Evolutionary conservation across 2,329 filamentous ascomycete genomes (phyloP).

Genomic region (Claviceps purpurea): DNA sequence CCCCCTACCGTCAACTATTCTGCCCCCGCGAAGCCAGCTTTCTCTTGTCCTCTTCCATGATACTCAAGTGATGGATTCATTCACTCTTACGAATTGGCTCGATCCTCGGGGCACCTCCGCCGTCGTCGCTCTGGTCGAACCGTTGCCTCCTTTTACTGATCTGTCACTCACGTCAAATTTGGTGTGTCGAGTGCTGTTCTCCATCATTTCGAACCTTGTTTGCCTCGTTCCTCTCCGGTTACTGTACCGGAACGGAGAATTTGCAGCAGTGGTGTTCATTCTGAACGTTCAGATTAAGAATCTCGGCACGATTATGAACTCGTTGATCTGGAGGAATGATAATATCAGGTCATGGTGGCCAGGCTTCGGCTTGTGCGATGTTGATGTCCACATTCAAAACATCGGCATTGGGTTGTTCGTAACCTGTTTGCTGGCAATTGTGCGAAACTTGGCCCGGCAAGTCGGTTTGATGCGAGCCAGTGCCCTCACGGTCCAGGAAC

Average conservation of each 20-base stretch:
- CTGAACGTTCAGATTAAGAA: conserved; percentile 31
- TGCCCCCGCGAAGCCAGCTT: not conserved
- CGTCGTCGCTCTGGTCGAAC: conserved; percentile 2
- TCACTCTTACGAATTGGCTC: not conserved
- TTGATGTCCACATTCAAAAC: conserved; percentile 35
- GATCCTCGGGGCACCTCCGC: not conserved
- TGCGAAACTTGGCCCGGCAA: conserved; percentile 38
- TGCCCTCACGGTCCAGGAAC: conserved; percentile 27
- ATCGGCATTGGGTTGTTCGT: conserved; percentile 31
- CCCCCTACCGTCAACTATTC: not conserved
- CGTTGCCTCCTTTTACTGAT: conserved; percentile 12
- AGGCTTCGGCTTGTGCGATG: conserved; percentile 40
- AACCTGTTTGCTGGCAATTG: conserved; percentile 39
- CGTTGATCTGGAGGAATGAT: conserved; percentile 40
- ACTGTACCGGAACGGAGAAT: conserved; percentile 38
- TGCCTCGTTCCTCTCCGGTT: conserved; percentile 38
- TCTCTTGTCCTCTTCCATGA: not conserved
- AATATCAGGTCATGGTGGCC: conserved; percentile 36
- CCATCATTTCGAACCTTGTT: conserved; percentile 28
- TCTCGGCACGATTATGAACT: conserved; percentile 33
- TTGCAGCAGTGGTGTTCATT: conserved; percentile 38
- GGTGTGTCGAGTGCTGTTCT: conserved; percentile 33
- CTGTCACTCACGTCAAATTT: conserved; percentile 30
- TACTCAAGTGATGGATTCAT: conserved; percentile 1
- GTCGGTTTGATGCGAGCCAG: conserved; percentile 31